Conservation (phyloP, 495 filamentous ascomycete genomes). For the Hapsidospora chrysogenum region DNA sequence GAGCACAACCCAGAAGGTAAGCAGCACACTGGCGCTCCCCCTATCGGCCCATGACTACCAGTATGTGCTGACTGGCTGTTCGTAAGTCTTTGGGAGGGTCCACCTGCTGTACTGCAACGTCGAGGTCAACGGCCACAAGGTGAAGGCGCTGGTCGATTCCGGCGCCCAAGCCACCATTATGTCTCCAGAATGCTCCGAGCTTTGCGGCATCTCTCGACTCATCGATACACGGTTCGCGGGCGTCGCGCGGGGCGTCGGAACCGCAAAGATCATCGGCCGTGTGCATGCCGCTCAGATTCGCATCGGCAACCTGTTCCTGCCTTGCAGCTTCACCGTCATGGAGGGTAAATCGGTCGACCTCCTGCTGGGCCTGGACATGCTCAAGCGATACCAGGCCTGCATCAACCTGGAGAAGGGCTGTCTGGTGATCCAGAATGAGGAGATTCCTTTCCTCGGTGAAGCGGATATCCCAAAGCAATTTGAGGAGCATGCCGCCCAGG, state of each 20-base stretch:
- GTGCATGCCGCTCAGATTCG: conserved; percentile 89
- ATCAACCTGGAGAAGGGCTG: conserved; percentile 72
- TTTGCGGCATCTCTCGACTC: conserved; percentile 93
- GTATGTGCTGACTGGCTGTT: conserved; percentile 4
- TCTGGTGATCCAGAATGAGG: conserved; percentile 72
- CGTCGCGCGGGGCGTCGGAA: conserved; percentile 84
- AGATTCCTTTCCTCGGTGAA: conserved; percentile 81
- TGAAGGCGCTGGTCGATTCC: conserved; percentile 96
- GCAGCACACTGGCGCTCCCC: no score
- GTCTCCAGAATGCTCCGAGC: conserved; percentile 80
- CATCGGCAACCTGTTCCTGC: conserved; percentile 74
- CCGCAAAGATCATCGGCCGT: conserved; percentile 82
- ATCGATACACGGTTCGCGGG: conserved; percentile 83
- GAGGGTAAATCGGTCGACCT: conserved; percentile 97
- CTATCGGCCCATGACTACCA: neutral
- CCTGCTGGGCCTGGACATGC: conserved; percentile 86
- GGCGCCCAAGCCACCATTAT: conserved; percentile 98
- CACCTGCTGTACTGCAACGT: conserved; percentile 94
- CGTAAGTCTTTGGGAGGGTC: conserved; percentile 72
- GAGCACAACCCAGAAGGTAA: conserved; percentile 93
- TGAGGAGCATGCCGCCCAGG: conserved; percentile 55
- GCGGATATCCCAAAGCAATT: conserved; percentile 75
- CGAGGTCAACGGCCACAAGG: conserved; percentile 77
- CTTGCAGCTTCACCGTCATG: conserved; percentile 99
- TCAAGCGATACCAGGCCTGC: conserved; percentile 82